A percentile compares a stretch with the other conserved stretches of the same genome.
Evolutionary conservation across 2,329 filamentous ascomycete genomes (phyloP).

Genomic region (Alternaria alternata): DNA sequence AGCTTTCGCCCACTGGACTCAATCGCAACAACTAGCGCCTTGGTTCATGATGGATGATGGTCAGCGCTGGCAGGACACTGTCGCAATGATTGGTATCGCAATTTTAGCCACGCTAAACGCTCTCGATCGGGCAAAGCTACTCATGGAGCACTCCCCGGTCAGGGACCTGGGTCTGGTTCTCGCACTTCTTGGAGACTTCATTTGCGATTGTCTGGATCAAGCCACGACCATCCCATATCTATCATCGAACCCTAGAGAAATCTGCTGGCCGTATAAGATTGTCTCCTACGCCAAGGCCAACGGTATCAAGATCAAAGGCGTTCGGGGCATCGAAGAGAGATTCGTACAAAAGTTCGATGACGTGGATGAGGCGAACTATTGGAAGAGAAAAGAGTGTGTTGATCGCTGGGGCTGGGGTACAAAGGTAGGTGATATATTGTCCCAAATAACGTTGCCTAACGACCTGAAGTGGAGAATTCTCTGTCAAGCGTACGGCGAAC

Average conservation of each 20-base stretch:
- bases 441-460: constrained; percentile 1
- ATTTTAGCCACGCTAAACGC: constrained; percentile 19
- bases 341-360: constrained; percentile 14
- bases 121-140: constrained; percentile 16
- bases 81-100: constrained; percentile 17
- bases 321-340: constrained; percentile 14
- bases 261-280: constrained; percentile 8
- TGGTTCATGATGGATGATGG: constrained; percentile 18
- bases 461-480: not conserved
- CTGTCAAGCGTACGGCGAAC: not conserved
- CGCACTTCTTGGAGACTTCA: constrained; percentile 14
- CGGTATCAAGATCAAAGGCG: constrained; percentile 10
- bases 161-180: constrained; percentile 20
- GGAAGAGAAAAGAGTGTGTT: constrained; percentile 17
- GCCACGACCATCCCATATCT: constrained; percentile 6
- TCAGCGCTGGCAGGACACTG: constrained; percentile 8
- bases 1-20: constrained; percentile 16
- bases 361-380: constrained; percentile 7
- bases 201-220: constrained; percentile 11
- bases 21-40: constrained; percentile 10
- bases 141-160: constrained; percentile 14
- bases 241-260: not conserved
- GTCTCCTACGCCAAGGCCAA: constrained; percentile 5
- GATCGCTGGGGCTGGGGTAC: constrained; percentile 18
- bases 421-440: constrained; percentile 13